These are phyloP conservation scores for Barbarea vulgaris DNA, from an alignment of 345 rosid species.

Conservation along the genomic window DNA sequence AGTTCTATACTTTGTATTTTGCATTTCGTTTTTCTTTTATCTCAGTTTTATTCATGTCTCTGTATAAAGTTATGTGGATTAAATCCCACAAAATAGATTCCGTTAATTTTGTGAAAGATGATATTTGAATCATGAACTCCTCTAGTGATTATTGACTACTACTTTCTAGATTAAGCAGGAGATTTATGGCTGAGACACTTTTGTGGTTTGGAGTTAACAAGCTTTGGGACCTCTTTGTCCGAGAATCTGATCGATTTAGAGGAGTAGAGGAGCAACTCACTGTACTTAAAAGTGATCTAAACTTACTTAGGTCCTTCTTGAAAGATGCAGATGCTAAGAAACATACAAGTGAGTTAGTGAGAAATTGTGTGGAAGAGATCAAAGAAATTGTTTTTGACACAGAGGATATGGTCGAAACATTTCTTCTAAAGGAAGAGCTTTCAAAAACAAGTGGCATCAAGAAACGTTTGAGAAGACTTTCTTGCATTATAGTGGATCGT, in stretches of 20 bases:
- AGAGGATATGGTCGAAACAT: constrained; percentile 39
- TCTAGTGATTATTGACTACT: not conserved
- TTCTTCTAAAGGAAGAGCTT: constrained; percentile 15
- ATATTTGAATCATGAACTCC: not conserved
- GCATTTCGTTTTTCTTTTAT: not conserved
- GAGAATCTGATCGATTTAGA: constrained; percentile 4
- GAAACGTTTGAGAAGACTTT: not conserved
- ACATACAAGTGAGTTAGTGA: constrained; percentile 20
- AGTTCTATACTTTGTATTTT: no score
- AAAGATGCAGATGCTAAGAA: constrained; percentile 39
- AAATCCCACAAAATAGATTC: not conserved
- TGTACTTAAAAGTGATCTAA: constrained; percentile 22
- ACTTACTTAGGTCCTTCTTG: constrained; percentile 29
- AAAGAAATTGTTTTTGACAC: constrained; percentile 28
- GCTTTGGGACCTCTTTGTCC: constrained; percentile 23
- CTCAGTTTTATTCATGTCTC: not conserved
- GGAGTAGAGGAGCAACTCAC: constrained; percentile 20
- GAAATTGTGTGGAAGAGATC: constrained; percentile 30
- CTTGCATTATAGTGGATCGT: not conserved
- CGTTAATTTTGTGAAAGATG: not conserved
- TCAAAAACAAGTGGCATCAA: not conserved
- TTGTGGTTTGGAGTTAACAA: constrained; percentile 31
- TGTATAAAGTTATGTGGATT: not conserved
- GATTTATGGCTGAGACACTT: constrained; percentile 27
- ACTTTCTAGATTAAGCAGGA: not conserved